Percentiles rank a stretch among this genome's conserved stretches.
These are phyloP conservation scores for Alternaria sp. DNA, from an alignment of 2,329 filamentous ascomycete species.

Conservation along the genomic window DNA sequence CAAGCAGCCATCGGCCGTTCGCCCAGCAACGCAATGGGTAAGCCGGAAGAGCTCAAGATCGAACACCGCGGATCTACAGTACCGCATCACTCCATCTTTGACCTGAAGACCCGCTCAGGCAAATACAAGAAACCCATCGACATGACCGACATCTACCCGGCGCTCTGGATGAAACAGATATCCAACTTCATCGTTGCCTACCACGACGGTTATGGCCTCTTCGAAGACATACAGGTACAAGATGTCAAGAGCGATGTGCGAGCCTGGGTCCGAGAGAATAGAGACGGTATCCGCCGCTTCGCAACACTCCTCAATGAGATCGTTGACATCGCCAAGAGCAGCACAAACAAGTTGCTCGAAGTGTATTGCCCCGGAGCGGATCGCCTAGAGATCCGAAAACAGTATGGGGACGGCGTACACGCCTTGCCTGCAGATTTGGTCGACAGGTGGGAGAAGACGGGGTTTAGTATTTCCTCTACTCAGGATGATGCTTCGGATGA, in stretches of 20 bases:
- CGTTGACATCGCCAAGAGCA: slow-evolving; percentile 28
- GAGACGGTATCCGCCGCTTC: slow-evolving; percentile 35
- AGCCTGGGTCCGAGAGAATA: slow-evolving; percentile 53
- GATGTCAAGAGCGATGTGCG: slow-evolving; percentile 47
- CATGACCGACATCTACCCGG: slow-evolving; percentile 51
- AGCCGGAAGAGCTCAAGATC: slow-evolving; percentile 18
- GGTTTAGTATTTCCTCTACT: background rate
- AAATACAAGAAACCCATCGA: slow-evolving; percentile 40
- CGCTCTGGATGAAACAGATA: slow-evolving; percentile 60
- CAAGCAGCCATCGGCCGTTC: slow-evolving; percentile 11
- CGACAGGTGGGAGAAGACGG: slow-evolving; percentile 17
- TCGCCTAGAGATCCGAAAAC: slow-evolving; percentile 46
- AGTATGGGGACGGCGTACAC: slow-evolving; percentile 30
- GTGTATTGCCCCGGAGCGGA: slow-evolving; percentile 39
- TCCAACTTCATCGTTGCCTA: slow-evolving; percentile 60
- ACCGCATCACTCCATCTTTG: slow-evolving; percentile 56
- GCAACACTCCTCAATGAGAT: slow-evolving; percentile 41
- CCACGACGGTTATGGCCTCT: slow-evolving; percentile 52
- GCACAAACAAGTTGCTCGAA: slow-evolving; percentile 36
- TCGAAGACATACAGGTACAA: slow-evolving; percentile 51
- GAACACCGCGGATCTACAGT: slow-evolving; percentile 33
- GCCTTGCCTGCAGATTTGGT: slow-evolving; percentile 25
- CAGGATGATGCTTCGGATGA: slow-evolving; percentile 1
- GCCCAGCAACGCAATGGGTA: background rate
- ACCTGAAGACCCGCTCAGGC: slow-evolving; percentile 59